A percentile compares a stretch with the other conserved stretches of the same genome.
These are phyloP conservation scores for Gonapodya prolifera DNA, from an alignment of 192 early-diverging fungal species.

Conservation along the genomic window DNA sequence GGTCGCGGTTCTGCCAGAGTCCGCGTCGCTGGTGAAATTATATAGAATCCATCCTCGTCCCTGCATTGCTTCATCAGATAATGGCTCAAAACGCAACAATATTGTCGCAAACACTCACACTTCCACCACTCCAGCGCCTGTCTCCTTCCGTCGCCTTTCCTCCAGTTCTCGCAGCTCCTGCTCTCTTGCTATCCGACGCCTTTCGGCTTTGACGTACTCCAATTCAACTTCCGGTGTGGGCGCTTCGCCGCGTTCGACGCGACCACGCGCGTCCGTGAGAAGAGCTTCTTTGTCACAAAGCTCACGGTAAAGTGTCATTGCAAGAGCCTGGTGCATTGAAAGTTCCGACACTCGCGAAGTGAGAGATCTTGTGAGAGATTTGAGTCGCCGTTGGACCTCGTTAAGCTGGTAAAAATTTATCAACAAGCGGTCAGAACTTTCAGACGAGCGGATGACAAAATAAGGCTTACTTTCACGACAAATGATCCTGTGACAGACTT, in stretches of 20 bases:
- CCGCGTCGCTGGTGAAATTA: constrained; percentile 22
- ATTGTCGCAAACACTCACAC: constrained; percentile 25
- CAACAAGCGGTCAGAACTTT: background rate
- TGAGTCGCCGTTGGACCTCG: constrained; percentile 38
- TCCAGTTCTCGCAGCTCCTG: constrained; percentile 14
- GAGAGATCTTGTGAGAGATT: constrained; percentile 30
- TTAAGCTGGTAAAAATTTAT: constrained; percentile 27
- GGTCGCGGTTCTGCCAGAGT: constrained; percentile 42
- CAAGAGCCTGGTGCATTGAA: constrained; percentile 45
- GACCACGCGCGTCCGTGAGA: constrained; percentile 23
- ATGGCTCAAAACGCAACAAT: background rate
- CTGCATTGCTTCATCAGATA: constrained; percentile 8
- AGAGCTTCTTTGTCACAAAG: constrained; percentile 37
- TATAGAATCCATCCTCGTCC: constrained; percentile 37
- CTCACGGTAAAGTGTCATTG: constrained; percentile 47
- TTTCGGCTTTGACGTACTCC: constrained; percentile 29
- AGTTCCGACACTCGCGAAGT: constrained; percentile 46
- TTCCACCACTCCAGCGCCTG: constrained; percentile 24
- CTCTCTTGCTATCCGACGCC: constrained; percentile 16
- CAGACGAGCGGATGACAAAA: background rate
- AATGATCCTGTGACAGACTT: constrained; percentile 25
- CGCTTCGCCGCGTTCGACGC: constrained; percentile 22
- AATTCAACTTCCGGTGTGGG: constrained; percentile 32
- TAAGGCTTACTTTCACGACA: background rate
- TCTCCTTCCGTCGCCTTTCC: constrained; percentile 12